These are phyloP conservation scores for Amylocystis lapponica DNA, from an alignment of 768 basidiomycete species.

Conservation along the genomic window DNA sequence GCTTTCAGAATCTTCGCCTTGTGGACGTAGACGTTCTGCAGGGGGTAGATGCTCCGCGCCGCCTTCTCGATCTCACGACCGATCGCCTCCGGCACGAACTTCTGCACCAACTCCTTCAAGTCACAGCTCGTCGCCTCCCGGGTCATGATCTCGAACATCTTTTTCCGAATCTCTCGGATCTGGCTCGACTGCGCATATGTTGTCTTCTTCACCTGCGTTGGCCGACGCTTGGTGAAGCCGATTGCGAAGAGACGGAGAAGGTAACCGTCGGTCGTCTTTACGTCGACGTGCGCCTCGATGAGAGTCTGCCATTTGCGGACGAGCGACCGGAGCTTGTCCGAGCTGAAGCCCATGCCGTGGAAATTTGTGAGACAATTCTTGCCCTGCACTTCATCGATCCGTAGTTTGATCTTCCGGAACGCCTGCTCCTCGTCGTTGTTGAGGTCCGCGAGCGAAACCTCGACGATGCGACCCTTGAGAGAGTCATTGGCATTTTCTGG, in stretches of 20 bases:
- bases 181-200: slow-evolving; percentile 96
- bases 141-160: slow-evolving; percentile 99
- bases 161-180: slow-evolving; percentile 95
- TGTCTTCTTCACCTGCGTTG: slow-evolving; percentile 96
- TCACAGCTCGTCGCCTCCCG: slow-evolving; percentile 94
- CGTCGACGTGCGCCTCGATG: slow-evolving; percentile 98
- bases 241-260: slow-evolving; percentile 98
- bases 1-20: slow-evolving; percentile 99
- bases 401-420: slow-evolving; percentile 99
- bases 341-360: slow-evolving; percentile 99
- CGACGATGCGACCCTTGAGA: slow-evolving; percentile 92
- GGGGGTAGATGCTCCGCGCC: slow-evolving; percentile 90
- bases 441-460: slow-evolving; percentile 94
- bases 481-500: slow-evolving; percentile 98
- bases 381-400: slow-evolving; percentile 94
- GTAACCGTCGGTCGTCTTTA: slow-evolving; percentile 99
- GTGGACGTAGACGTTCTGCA: slow-evolving; percentile 98
- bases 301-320: slow-evolving; percentile 99
- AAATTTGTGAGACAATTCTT: slow-evolving; percentile 99
- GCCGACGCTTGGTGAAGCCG: slow-evolving; percentile 97
- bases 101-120: slow-evolving; percentile 96
- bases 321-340: slow-evolving; percentile 98
- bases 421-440: slow-evolving; percentile 99
- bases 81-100: slow-evolving; percentile 98
- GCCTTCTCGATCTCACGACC: slow-evolving; percentile 99